These are phyloP conservation scores for Arthromyces matolae DNA, from an alignment of 768 basidiomycete genomes.

Conservation along the genomic window DNA sequence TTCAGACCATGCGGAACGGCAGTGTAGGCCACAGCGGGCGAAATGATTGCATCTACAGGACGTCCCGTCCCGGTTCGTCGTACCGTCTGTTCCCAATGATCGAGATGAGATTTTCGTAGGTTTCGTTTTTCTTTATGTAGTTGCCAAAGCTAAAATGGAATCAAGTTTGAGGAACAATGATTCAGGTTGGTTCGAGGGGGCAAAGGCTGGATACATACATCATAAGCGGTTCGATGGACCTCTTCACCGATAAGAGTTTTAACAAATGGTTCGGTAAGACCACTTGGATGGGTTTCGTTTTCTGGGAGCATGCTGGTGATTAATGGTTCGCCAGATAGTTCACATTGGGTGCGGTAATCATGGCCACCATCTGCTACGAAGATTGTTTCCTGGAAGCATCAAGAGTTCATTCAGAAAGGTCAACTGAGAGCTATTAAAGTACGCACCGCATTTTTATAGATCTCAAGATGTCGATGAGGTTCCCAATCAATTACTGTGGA, in stretches of 20 bases:
- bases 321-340: constrained; percentile 52
- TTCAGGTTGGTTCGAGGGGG: constrained; percentile 11
- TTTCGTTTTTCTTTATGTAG: constrained; percentile 48
- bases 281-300: constrained; percentile 16
- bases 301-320: constrained; percentile 49
- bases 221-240: constrained; percentile 37
- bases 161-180: too few species aligned
- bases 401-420: constrained; percentile 1
- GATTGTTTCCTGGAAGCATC: constrained; percentile 38
- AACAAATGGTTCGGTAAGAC: constrained; percentile 39
- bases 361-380: constrained; percentile 48
- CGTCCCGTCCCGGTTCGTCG: constrained; percentile 56
- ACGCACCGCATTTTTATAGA: constrained; percentile 40
- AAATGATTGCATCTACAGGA: constrained; percentile 71
- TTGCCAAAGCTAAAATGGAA: constrained; percentile 58
- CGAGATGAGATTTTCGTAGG: constrained; percentile 56
- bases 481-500: constrained; percentile 62
- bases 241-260: constrained; percentile 43
- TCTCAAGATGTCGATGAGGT: constrained; percentile 48
- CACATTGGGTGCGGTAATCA: constrained; percentile 43
- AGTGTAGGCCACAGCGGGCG: constrained; percentile 55
- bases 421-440: not conserved
- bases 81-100: constrained; percentile 56
- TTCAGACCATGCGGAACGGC: constrained; percentile 63
- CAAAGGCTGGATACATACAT: constrained; percentile 27